Conservation (phyloP, 2,329 filamentous ascomycete species). For the Helotiales sp. region DNA sequence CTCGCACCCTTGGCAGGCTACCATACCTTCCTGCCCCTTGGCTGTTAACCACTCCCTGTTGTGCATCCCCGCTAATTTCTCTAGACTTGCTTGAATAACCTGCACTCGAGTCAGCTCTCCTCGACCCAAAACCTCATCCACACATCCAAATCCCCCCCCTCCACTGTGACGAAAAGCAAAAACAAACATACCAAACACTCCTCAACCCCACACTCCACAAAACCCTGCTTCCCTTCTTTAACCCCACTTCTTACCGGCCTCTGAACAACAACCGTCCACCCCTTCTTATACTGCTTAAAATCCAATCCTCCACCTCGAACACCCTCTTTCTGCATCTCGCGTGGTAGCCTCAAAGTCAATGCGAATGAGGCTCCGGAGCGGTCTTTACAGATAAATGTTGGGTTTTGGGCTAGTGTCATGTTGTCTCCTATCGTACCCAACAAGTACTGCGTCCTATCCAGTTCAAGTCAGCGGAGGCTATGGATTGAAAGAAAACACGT, state of each 20-base stretch:
- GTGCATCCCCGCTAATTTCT: conserved; percentile 24
- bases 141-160: background rate
- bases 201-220: conserved; percentile 18
- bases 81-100: conserved; percentile 27
- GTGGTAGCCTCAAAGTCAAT: conserved; percentile 20
- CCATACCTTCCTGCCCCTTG: background rate
- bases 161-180: background rate
- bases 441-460: conserved; percentile 17
- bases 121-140: background rate
- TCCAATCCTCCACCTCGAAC: conserved; percentile 23
- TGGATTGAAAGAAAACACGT: background rate
- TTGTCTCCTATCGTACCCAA: conserved; percentile 30
- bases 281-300: conserved; percentile 27
- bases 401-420: conserved; percentile 31
- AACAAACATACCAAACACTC: conserved; percentile 18
- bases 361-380: conserved; percentile 22
- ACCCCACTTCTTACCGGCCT: conserved; percentile 24
- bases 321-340: background rate
- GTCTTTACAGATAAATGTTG: conserved; percentile 33
- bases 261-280: conserved; percentile 20
- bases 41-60: conserved; percentile 1
- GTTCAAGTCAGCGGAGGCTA: background rate
- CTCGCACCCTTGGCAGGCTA: conserved; percentile 28
- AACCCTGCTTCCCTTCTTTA: conserved; percentile 30
- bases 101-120: conserved; percentile 3